Percentiles rank a stretch among this genome's conserved stretches.
Conservation (phyloP, 805 yeast genomes). For the Clavispora carvajalis region DNA sequence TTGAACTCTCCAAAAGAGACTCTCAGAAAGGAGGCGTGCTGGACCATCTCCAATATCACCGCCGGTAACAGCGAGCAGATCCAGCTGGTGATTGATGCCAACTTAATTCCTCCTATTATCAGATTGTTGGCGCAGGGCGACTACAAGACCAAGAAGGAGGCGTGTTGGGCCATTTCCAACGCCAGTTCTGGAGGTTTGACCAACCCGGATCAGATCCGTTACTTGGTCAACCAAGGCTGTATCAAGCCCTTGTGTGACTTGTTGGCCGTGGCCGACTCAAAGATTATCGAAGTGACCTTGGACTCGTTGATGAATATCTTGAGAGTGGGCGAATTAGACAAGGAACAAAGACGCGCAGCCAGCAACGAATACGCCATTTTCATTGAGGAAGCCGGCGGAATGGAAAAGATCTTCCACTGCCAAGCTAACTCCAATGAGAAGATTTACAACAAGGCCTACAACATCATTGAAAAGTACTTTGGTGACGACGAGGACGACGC, state of each 20-base stretch:
- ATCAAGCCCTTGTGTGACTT: slow-evolving; percentile 96
- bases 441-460: slow-evolving; percentile 86
- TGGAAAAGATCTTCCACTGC: slow-evolving; percentile 91
- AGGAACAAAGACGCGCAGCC: slow-evolving; percentile 62
- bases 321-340: slow-evolving; percentile 90
- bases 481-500: slow-evolving; percentile 74
- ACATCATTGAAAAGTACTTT: slow-evolving; percentile 87
- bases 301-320: slow-evolving; percentile 93
- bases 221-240: slow-evolving; percentile 91
- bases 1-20: slow-evolving; percentile 84
- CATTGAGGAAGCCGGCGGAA: slow-evolving; percentile 98
- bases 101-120: slow-evolving; percentile 86
- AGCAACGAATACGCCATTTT: slow-evolving; percentile 84
- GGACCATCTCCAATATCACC: slow-evolving; percentile 97
- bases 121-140: slow-evolving; percentile 77
- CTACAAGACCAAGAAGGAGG: slow-evolving; percentile 95
- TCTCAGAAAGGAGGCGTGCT: slow-evolving; percentile 94
- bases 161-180: slow-evolving; percentile 98
- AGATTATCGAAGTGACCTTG: slow-evolving; percentile 88
- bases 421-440: slow-evolving; percentile 89
- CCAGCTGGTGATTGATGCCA: slow-evolving; percentile 93
- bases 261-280: slow-evolving; percentile 79
- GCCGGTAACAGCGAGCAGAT: slow-evolving; percentile 96
- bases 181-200: slow-evolving; percentile 94
- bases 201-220: slow-evolving; percentile 89